These are phyloP conservation scores for Colletotrichum liaoningense DNA, from an alignment of 2,329 filamentous ascomycete genomes.

Conservation along the genomic window DNA sequence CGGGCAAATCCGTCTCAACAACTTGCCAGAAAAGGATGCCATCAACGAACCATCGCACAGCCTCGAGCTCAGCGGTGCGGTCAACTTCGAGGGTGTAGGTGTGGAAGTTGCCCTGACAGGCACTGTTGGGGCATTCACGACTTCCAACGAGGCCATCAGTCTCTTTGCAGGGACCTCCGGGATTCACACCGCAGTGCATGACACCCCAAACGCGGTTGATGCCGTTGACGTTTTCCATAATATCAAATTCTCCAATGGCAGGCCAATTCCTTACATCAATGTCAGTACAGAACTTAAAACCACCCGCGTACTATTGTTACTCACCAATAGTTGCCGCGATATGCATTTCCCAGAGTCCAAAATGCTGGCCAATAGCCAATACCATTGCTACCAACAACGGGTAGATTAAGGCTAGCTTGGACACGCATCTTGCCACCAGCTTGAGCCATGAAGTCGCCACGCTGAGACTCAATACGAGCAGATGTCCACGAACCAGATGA, in stretches of 20 bases:
- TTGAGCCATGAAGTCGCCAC: slow-evolving; percentile 48
- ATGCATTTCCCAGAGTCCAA: slow-evolving; percentile 54
- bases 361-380: slow-evolving; percentile 56
- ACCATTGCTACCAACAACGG: slow-evolving; percentile 52
- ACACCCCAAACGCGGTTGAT: slow-evolving; percentile 47
- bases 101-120: slow-evolving; percentile 47
- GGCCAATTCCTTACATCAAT: slow-evolving; percentile 50
- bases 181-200: slow-evolving; percentile 54
- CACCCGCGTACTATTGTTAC: background rate
- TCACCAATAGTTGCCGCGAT: slow-evolving; percentile 48
- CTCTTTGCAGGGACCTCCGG: slow-evolving; percentile 57
- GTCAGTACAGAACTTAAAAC: background rate
- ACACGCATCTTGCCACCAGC: slow-evolving; percentile 50
- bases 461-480: slow-evolving; percentile 53
- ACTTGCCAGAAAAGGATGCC: slow-evolving; percentile 43
- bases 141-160: slow-evolving; percentile 45
- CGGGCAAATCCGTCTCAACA: slow-evolving; percentile 40
- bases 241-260: slow-evolving; percentile 55
- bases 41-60: slow-evolving; percentile 50
- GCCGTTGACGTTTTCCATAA: slow-evolving; percentile 57
- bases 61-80: slow-evolving; percentile 44
- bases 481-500: slow-evolving; percentile 55
- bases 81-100: slow-evolving; percentile 48
- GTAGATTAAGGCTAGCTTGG: slow-evolving; percentile 51
- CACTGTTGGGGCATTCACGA: slow-evolving; percentile 27